Conservation (phyloP, 1,139 yeast species). For the Diutina neorugosa region DNA sequence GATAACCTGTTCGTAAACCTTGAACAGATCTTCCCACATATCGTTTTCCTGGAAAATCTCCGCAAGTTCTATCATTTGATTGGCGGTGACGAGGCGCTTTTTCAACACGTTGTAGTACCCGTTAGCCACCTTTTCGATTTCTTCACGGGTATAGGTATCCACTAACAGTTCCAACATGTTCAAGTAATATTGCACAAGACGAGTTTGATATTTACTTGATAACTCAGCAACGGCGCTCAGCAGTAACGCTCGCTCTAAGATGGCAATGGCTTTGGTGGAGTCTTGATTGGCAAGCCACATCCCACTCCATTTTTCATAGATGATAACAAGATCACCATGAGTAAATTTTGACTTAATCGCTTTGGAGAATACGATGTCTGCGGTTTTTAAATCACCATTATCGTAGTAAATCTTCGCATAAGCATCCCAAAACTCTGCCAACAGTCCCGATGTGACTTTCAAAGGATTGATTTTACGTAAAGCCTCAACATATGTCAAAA, state of each 20-base stretch:
- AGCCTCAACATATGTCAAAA: slow-evolving; percentile 55
- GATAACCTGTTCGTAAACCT: slow-evolving; percentile 58
- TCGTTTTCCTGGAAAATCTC: slow-evolving; percentile 41
- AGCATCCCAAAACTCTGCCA: slow-evolving; percentile 53
- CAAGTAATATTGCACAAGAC: slow-evolving; percentile 42
- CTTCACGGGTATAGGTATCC: slow-evolving; percentile 14
- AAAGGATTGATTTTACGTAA: slow-evolving; percentile 56
- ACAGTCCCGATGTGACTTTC: slow-evolving; percentile 25
- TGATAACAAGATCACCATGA: slow-evolving; percentile 50
- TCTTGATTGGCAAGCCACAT: slow-evolving; percentile 41
- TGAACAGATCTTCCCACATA: slow-evolving; percentile 31
- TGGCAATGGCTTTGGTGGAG: slow-evolving; percentile 32
- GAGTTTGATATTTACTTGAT: neutral
- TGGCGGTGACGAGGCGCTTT: slow-evolving; percentile 59
- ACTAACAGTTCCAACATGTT: slow-evolving; percentile 61
- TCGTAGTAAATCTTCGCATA: slow-evolving; percentile 58
- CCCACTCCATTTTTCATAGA: slow-evolving; percentile 70
- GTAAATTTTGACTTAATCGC: slow-evolving; percentile 64
- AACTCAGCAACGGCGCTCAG: neutral
- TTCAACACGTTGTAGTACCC: slow-evolving; percentile 53
- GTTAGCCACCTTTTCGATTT: slow-evolving; percentile 6
- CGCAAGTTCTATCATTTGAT: slow-evolving; percentile 56
- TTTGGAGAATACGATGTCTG: slow-evolving; percentile 50
- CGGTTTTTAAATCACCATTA: slow-evolving; percentile 43
- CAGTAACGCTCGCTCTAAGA: slow-evolving; percentile 6